Evolutionary conservation across 2,329 filamentous ascomycete species (phyloP), one percentile per base, ranked within the genome.

Genomic region (Saccharata proteae): DNA sequence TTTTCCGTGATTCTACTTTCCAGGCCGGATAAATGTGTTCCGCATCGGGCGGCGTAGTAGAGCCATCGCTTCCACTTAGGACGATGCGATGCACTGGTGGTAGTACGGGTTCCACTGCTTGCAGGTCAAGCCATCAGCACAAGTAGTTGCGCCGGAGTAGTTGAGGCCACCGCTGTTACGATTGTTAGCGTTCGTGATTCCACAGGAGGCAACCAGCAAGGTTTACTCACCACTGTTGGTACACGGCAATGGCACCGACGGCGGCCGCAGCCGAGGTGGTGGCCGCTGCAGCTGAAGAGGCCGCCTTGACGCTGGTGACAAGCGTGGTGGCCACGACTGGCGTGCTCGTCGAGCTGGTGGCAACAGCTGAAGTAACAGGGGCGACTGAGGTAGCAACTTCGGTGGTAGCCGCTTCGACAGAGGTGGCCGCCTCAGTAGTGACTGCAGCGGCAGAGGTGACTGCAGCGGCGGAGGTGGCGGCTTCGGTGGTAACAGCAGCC

Each of bases 41-140:
- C n/a, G n/a, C n/a, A n/a, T n/a, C n/a, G n/a, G n/a, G n/a, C n/a
- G n/a, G n/a, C n/a, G n/a, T n/a, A n/a, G n/a, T n/a, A n/a, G n/a
- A n/a, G n/a, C n/a, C n/a, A n/a, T n/a, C 28, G 12, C 17, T 21
- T 20, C 17, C 6, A 11, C 12, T 9, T n/a, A n/a, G n/a, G n/a
- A n/a, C n/a, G n/a, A n/a, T n/a, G n/a, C n/a, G 1, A 58, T 35
- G 41, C 60, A 64, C 42, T 64, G 59, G 11, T 34, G 55, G 47
- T 62, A 64, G 39, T 42, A 62, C 25, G 48, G 45, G 44, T 62
- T 64, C 32, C 46, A 20, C 29, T 45, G 48, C 23, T 40, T 47
- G 48, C 59, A 64, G 12, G 47, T 59, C 18, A 35, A 52, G 9
- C 51, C 51, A 12, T 46, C 40, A 16, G 37, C 47, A 40, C 61